These are phyloP conservation scores for Fusarium sp. DNA, from an alignment of 2,329 filamentous ascomycete species.

Conservation along the genomic window DNA sequence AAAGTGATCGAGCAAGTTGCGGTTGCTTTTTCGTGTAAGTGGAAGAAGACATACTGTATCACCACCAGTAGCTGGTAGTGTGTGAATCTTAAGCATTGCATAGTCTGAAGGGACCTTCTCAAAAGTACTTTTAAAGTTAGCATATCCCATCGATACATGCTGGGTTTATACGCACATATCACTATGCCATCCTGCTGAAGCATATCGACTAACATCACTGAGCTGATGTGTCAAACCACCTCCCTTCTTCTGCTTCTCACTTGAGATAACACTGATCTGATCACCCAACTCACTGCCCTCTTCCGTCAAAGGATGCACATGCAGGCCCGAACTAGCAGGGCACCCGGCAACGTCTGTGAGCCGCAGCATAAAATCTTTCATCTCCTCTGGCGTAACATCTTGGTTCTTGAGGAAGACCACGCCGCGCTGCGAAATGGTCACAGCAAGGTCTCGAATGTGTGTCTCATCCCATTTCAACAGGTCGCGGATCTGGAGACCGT, in stretches of 20 bases:
- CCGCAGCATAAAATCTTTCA: constrained; percentile 56
- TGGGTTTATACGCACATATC: constrained; percentile 61
- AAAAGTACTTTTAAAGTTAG: constrained; percentile 58
- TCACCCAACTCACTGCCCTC: constrained; percentile 66
- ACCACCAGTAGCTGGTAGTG: constrained; percentile 68
- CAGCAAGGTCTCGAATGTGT: constrained; percentile 66
- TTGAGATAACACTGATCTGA: constrained; percentile 69
- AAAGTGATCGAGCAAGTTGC: no score
- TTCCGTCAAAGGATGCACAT: constrained; percentile 68
- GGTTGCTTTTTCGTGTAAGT: not conserved
- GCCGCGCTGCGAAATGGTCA: constrained; percentile 60
- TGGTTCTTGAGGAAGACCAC: constrained; percentile 56
- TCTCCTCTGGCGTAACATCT: constrained; percentile 53
- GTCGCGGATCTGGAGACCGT: constrained; percentile 53
- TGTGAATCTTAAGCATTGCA: constrained; percentile 68
- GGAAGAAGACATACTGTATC: constrained; percentile 60
- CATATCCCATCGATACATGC: not conserved
- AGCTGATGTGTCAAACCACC: constrained; percentile 65
- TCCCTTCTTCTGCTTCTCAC: constrained; percentile 67
- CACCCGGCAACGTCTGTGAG: constrained; percentile 53
- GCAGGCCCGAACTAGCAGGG: constrained; percentile 63
- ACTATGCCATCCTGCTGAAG: constrained; percentile 60
- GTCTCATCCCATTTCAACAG: constrained; percentile 58
- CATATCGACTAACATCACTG: constrained; percentile 63
- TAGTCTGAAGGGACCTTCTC: constrained; percentile 72